Base-by-base conservation (phyloP, 2,329 filamentous ascomycete species). In the Pyrenochaeta sp. region DNA sequence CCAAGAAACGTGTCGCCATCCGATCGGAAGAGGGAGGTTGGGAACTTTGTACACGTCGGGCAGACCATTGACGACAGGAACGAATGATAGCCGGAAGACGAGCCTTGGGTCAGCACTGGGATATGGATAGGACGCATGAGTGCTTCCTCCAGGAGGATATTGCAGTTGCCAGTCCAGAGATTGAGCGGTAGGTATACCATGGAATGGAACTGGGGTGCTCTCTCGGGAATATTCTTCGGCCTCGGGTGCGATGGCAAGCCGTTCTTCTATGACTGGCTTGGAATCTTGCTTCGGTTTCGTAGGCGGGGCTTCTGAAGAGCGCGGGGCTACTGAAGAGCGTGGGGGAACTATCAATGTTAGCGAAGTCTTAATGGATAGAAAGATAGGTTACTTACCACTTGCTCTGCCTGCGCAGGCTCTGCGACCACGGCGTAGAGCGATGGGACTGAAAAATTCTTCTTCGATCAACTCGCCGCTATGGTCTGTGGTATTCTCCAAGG, bases 81-180 rank as follows among this genome's bases (percentile, higher is more conserved):
- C 44, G 4, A 48, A 28, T 2, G 40, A 14, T 0, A 53, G 11
- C 1, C 55, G 38, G 15, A 61, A 59, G 6, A 47, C 23, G 3
- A 61, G 15, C 1, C 52, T 48, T 0, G 54, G 51, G 29, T 61
- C 56, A 1, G 52, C 18, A 0, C 14, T 3, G 0, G 58, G 56
- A 23, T 51, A 61, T 1, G 56, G 52, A 17, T 61, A 61, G 0
- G 37, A 53, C 0, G 55, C 52, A 14, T 61, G 58, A 0, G 56
- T 59, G 8, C 52, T 54, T 0, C 58, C 58, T 1, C 58, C 55
- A 0, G 58, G 43, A 0, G 58, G 58, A 4, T 60, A 61, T 6
- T 49, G 41, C 0, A 61, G 4, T 3, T 59, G 42, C 55, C 55
- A 61, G 0, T 51, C 26, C 0, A 44, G 11, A 0, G 52, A 53